phyloP scores from a whole-genome alignment of 2,329 filamentous ascomycete species.

The Aspergillus sp. region DNA sequence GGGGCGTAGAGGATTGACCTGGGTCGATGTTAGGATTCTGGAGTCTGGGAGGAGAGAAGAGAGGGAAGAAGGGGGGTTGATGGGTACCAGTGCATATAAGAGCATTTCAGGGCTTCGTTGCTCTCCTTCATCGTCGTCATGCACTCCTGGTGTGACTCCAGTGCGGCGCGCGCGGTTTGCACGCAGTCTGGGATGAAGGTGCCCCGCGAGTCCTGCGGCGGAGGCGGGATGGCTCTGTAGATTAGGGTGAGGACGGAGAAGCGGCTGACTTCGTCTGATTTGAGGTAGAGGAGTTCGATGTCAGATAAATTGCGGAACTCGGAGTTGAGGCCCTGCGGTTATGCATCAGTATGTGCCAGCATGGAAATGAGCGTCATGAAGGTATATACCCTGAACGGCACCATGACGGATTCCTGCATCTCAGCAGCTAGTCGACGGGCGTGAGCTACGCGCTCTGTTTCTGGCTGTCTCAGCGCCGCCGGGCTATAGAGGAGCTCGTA shows the following conservation, averaged over 20 bases:
- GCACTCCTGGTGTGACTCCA: conserved; percentile 25
- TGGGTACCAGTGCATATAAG: conserved; percentile 28
- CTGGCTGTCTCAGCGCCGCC: conserved; percentile 18
- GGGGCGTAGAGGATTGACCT: conserved; percentile 36
- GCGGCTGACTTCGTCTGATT: conserved; percentile 27
- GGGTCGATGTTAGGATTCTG: not conserved
- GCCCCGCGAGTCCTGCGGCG: conserved; percentile 14
- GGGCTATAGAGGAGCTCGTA: conserved; percentile 49
- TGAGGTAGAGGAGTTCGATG: conserved; percentile 20
- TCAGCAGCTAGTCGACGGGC: conserved; percentile 20
- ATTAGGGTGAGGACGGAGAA: conserved; percentile 30
- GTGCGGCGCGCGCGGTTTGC: conserved; percentile 25
- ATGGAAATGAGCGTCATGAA: too few relatives aligned
- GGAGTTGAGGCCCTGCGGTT: conserved; percentile 7
- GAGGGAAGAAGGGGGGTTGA: not conserved
- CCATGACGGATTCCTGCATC: conserved; percentile 19
- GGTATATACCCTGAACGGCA: conserved; percentile 20
- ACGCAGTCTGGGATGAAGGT: conserved; percentile 30
- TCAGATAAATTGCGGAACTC: conserved; percentile 10
- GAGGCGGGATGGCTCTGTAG: conserved; percentile 31
- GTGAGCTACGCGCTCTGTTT: conserved; percentile 16
- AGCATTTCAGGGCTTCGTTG: conserved; percentile 18
- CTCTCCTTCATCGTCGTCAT: conserved; percentile 18
- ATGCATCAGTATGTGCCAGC: not conserved
- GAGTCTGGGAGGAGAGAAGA: not conserved